A percentile compares a stretch with the other conserved stretches of the same genome.
These are phyloP conservation scores for Cyanidioschyzon merolae DNA, from an alignment of 23 red algal genomes.

Conservation along the genomic window DNA sequence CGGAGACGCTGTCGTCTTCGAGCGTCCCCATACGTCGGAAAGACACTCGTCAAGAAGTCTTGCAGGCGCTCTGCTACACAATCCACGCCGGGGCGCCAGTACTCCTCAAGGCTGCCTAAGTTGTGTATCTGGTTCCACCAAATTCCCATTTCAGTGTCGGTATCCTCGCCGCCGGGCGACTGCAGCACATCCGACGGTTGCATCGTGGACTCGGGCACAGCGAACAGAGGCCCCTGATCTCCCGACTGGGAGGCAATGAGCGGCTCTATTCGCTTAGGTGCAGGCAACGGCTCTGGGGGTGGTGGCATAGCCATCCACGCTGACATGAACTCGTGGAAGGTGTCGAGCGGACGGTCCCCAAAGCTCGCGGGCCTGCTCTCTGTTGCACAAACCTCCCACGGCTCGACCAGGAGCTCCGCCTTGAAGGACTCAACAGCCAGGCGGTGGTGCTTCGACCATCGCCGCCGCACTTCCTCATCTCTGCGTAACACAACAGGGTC, in stretches of 20 bases:
- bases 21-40: neutral
- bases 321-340: constrained; percentile 71
- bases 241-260: neutral
- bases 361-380: neutral
- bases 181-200: neutral
- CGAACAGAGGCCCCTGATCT: neutral
- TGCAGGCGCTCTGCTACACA: neutral
- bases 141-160: neutral
- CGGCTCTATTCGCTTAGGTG: constrained; percentile 26
- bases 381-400: constrained; percentile 54
- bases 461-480: constrained; percentile 49
- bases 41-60: neutral
- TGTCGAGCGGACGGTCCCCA: constrained; percentile 13
- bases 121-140: neutral
- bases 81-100: neutral
- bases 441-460: constrained; percentile 21
- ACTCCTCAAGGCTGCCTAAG: neutral
- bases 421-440: constrained; percentile 71
- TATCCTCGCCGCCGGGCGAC: neutral
- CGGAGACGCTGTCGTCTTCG: neutral
- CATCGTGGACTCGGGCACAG: neutral
- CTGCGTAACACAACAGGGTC: constrained; percentile 54
- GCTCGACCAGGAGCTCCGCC: constrained; percentile 91
- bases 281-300: constrained; percentile 66
- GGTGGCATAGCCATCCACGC: constrained; percentile 90